Conservation (phyloP, 2,329 filamentous ascomycete species). For the Cyanodermella asteris region DNA sequence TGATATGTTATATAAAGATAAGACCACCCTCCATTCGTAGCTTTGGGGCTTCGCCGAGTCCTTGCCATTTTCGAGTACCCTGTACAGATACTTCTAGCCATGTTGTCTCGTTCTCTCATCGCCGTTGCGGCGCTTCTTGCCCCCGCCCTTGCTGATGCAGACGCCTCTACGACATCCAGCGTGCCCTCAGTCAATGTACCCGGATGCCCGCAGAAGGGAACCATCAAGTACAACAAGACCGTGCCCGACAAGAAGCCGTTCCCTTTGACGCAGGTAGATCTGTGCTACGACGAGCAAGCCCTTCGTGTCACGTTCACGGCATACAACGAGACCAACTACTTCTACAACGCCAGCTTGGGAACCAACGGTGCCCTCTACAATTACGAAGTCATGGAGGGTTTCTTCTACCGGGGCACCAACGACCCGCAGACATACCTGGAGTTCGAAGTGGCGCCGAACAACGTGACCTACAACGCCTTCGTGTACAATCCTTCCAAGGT, state of each 20-base stretch:
- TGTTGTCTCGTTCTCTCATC: no score
- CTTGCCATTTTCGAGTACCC: no score
- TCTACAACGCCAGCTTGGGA: slow-evolving; percentile 20
- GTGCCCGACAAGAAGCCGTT: slow-evolving; percentile 22
- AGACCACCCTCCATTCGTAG: no score
- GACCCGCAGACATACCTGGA: slow-evolving; percentile 29
- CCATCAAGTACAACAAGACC: slow-evolving; percentile 18
- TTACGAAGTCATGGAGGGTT: slow-evolving; percentile 31
- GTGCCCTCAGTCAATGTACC: no score
- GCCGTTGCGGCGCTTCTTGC: no score
- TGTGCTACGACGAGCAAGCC: slow-evolving; percentile 23
- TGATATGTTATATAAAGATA: no score
- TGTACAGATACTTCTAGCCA: no score
- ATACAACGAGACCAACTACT: slow-evolving; percentile 24
- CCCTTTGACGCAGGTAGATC: slow-evolving; percentile 22
- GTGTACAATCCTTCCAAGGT: slow-evolving; percentile 29
- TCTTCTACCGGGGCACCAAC: slow-evolving; percentile 23
- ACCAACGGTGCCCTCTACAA: slow-evolving; percentile 27
- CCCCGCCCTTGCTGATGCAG: no score
- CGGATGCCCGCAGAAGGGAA: no score
- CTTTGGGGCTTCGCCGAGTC: no score
- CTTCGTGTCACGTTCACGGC: slow-evolving; percentile 25
- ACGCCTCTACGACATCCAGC: no score
- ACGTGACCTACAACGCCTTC: slow-evolving; percentile 29
- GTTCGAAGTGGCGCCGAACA: slow-evolving; percentile 29